Conservation (phyloP, 179 eudicot genomes). For the Dionaea muscipula region DNA sequence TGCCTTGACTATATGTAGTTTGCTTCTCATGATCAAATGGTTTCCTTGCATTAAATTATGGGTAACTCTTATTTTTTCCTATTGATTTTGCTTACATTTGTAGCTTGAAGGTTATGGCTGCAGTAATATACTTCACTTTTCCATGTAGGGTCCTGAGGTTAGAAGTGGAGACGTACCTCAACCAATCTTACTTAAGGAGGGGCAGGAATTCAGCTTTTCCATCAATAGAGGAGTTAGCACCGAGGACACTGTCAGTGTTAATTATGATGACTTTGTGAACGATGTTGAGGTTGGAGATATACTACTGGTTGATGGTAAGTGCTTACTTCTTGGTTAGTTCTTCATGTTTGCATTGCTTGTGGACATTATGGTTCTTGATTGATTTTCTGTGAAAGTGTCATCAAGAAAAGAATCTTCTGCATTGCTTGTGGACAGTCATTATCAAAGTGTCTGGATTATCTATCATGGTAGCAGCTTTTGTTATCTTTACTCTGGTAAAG, state of each 20-base stretch:
- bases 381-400: not conserved
- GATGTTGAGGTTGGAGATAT: conserved; percentile 83
- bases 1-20: not conserved
- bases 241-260: conserved; percentile 76
- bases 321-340: not conserved
- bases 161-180: conserved; percentile 95
- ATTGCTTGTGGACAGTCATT: too few species aligned
- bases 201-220: conserved; percentile 87
- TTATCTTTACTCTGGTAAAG: too few species aligned
- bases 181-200: conserved; percentile 69
- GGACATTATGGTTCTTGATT: too few species aligned
- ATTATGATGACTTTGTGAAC: conserved; percentile 88
- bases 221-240: conserved; percentile 82
- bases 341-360: not conserved
- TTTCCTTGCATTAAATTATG: not conserved
- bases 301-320: conserved; percentile 86
- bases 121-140: conserved; percentile 9
- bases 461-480: too few species aligned
- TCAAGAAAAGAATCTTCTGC: not conserved
- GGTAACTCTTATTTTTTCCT: not conserved
- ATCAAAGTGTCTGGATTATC: too few species aligned
- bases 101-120: conserved; percentile 1
- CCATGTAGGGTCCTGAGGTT: conserved; percentile 89
- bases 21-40: not conserved
- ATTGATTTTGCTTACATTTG: conserved; percentile 4